Conservation (phyloP, 805 yeast genomes). For the Pichia heedii region DNA sequence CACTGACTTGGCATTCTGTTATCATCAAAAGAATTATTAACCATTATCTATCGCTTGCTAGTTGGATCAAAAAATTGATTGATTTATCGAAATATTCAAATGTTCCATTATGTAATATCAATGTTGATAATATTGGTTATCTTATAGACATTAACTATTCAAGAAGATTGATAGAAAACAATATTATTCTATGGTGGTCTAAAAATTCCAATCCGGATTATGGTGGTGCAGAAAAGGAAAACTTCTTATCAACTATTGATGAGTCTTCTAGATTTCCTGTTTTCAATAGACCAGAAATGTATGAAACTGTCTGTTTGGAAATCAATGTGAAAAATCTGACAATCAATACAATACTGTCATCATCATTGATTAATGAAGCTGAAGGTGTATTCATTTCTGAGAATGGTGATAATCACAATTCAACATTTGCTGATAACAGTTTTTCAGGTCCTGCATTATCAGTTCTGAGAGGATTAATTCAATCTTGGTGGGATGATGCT, state of each 20-base stretch:
- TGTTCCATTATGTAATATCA: slow-evolving; percentile 80
- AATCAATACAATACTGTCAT: slow-evolving; percentile 78
- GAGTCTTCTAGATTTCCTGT: slow-evolving; percentile 58
- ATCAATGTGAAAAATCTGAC: slow-evolving; percentile 70
- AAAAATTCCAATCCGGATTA: slow-evolving; percentile 68
- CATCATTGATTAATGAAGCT: slow-evolving; percentile 75
- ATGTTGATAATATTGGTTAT: slow-evolving; percentile 66
- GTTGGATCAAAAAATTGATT: slow-evolving; percentile 61
- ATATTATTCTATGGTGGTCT: slow-evolving; percentile 92
- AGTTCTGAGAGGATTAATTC: slow-evolving; percentile 65
- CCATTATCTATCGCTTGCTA: slow-evolving; percentile 63
- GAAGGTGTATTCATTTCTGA: slow-evolving; percentile 77
- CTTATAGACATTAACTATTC: slow-evolving; percentile 85
- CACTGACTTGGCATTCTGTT: slow-evolving; percentile 73
- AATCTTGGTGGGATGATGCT: slow-evolving; percentile 93
- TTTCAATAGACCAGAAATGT: slow-evolving; percentile 70
- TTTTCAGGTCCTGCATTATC: slow-evolving; percentile 68
- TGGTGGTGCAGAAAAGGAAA: slow-evolving; percentile 72
- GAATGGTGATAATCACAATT: slow-evolving; percentile 19
- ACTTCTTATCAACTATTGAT: slow-evolving; percentile 33
- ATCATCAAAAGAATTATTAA: slow-evolving; percentile 57
- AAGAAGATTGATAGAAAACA: slow-evolving; percentile 53
- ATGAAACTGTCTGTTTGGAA: slow-evolving; percentile 71
- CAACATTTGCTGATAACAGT: slow-evolving; percentile 67
- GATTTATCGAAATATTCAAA: slow-evolving; percentile 62